Evolutionary conservation across 2,329 filamentous ascomycete species (phyloP).

Genomic region (Paecilomyces fulvus): DNA sequence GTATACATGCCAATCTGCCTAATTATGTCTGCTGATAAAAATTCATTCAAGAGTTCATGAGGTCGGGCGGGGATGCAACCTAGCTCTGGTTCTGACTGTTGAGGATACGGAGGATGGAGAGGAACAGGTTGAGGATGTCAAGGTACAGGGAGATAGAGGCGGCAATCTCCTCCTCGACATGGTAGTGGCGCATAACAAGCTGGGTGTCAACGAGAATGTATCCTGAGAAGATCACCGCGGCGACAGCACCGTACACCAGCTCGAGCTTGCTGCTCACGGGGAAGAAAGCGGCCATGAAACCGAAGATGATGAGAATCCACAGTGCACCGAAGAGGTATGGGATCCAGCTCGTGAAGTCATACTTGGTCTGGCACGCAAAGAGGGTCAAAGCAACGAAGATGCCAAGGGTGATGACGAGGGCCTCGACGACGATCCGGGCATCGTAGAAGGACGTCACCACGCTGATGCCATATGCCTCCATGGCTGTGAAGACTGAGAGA

Average conservation of each 20-base stretch:
- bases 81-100: slow-evolving; percentile 96
- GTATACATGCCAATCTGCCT: background rate
- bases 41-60: background rate
- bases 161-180: slow-evolving; percentile 96
- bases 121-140: slow-evolving; percentile 94
- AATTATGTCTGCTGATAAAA: background rate
- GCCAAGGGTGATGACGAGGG: slow-evolving; percentile 70
- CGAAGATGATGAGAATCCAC: slow-evolving; percentile 85
- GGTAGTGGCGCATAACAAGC: slow-evolving; percentile 88
- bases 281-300: slow-evolving; percentile 87
- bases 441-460: slow-evolving; percentile 91
- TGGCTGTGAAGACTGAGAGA: slow-evolving; percentile 76
- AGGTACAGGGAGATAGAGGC: slow-evolving; percentile 92
- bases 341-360: slow-evolving; percentile 97
- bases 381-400: slow-evolving; percentile 58
- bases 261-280: slow-evolving; percentile 73
- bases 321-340: slow-evolving; percentile 86
- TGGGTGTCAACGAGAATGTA: slow-evolving; percentile 98
- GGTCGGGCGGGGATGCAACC: slow-evolving; percentile 2
- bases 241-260: slow-evolving; percentile 71
- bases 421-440: slow-evolving; percentile 75
- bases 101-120: slow-evolving; percentile 88
- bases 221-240: slow-evolving; percentile 80
- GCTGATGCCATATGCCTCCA: slow-evolving; percentile 89
- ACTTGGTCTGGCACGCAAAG: slow-evolving; percentile 95